phyloP scores from a whole-genome alignment of 2,329 filamentous ascomycete genomes.

The Trichoderma sp. region DNA sequence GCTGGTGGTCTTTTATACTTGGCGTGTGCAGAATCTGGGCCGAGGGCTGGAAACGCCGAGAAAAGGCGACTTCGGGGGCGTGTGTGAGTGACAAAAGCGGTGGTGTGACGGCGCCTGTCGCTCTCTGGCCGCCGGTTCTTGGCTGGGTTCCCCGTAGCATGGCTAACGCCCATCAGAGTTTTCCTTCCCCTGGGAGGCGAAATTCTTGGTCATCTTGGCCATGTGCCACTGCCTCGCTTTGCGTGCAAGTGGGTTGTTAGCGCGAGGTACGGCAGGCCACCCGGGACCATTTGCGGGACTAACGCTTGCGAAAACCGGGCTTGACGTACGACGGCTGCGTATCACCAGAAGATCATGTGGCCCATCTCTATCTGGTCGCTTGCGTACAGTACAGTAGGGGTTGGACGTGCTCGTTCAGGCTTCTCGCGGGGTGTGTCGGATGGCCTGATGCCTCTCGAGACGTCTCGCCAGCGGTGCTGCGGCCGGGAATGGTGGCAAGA shows the following conservation, averaged over 20 bases:
- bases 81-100: slow-evolving; percentile 1
- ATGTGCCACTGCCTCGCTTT: slow-evolving; percentile 17
- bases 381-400: neutral
- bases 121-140: neutral
- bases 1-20: slow-evolving; percentile 18
- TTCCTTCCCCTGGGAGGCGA: slow-evolving; percentile 28
- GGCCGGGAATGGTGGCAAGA: slow-evolving; percentile 7
- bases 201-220: slow-evolving; percentile 10
- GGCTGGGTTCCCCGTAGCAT: slow-evolving; percentile 10
- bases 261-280: slow-evolving; percentile 20
- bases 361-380: slow-evolving; percentile 12
- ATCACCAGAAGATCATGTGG: slow-evolving; percentile 20
- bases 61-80: slow-evolving; percentile 18
- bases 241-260: slow-evolving; percentile 8
- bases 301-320: neutral
- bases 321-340: slow-evolving; percentile 21
- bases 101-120: slow-evolving; percentile 24
- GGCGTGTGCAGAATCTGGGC: neutral
- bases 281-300: neutral
- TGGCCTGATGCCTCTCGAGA: slow-evolving; percentile 8
- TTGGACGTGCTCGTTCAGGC: neutral
- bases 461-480: slow-evolving; percentile 4
- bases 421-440: slow-evolving; percentile 5
- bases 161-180: slow-evolving; percentile 25
- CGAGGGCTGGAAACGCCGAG: slow-evolving; percentile 18